Base-by-base conservation (phyloP, 345 rosid species). In the Ceriops zippeliana region DNA sequence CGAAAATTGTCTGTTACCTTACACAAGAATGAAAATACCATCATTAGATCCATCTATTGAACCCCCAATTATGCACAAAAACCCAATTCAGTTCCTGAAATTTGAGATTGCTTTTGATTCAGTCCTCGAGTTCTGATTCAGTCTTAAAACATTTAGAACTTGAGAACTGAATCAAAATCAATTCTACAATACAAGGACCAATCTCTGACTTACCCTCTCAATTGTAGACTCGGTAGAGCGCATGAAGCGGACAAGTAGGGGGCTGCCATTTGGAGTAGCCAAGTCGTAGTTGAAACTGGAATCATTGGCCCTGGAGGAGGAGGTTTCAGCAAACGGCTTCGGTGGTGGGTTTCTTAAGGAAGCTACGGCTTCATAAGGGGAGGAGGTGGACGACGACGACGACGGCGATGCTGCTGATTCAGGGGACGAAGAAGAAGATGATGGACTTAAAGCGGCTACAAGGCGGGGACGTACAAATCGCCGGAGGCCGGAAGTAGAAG, bases 1-100 rank as follows among this genome's bases (percentile, higher is more conserved):
- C 89, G 71, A 91, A 91, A 47, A 93, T 93, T 28, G 70, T 57
- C 97, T 93, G 96, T 63, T 53, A 9, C 7, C 1, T 34, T 34
- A 34, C 64, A 54, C 17, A 59, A 24, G 32, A n/a, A 59, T 30
- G 13, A 56, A 5, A 65, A 8, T 7, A 26, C 5, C 42, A 34
- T n/a, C 7, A 54, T 31, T 8, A 38, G 47, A 53, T 31, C 5
- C 34, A 31, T 0, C 34, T 31, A 1, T 31, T 31, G 34, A 31
- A 31, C 34, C 34, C 34, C 34, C 34, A 31, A 5, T 31, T 31
- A 5, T 31, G 34, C 34, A 31, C 47, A 9, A 38, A 38, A 10
- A 38, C 47, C 2, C 10, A 38, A 11, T 38, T 38, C 16, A 11
- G 47, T 38, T 16, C 47, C 47, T 38, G 47, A 38, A 38, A 9